phyloP scores from a whole-genome alignment of 1,284 basidiomycete species.

The Microbotryum scabiosae region DNA sequence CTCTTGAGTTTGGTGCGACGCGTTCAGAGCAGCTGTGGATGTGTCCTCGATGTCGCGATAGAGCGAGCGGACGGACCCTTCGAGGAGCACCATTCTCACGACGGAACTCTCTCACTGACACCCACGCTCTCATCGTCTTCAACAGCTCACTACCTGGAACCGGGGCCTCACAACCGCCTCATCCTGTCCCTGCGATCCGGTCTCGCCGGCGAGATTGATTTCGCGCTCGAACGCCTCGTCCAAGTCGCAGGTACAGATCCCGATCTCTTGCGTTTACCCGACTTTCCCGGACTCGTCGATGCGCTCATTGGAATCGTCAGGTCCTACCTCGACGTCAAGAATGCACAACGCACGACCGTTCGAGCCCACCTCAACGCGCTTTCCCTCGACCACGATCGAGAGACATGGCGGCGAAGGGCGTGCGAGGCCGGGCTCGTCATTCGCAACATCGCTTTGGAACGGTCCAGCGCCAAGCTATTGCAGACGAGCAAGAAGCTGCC shows the following conservation, averaged over 20 bases:
- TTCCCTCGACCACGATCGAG: slow-evolving; percentile 4
- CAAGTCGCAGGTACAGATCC: slow-evolving; percentile 58
- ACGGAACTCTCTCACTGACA: no score
- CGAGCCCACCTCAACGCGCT: neutral
- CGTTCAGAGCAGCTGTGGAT: no score
- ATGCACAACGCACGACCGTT: slow-evolving; percentile 47
- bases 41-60: no score
- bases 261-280: slow-evolving; percentile 56
- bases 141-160: slow-evolving; percentile 23
- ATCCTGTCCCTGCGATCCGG: slow-evolving; percentile 66
- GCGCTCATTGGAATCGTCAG: slow-evolving; percentile 71
- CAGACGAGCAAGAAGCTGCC: slow-evolving; percentile 41
- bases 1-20: no score
- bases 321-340: slow-evolving; percentile 17
- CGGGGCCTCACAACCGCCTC: slow-evolving; percentile 63
- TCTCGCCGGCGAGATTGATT: slow-evolving; percentile 63
- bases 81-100: no score
- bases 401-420: slow-evolving; percentile 17
- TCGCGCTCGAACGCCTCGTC: slow-evolving; percentile 69
- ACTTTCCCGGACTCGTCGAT: slow-evolving; percentile 64
- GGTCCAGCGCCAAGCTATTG: slow-evolving; percentile 57
- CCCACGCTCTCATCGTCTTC: neutral
- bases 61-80: no score
- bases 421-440: slow-evolving; percentile 62
- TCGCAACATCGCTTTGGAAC: slow-evolving; percentile 61